Evolutionary conservation across 2,329 filamentous ascomycete genomes (phyloP).

Genomic region (Xylaria sp.): DNA sequence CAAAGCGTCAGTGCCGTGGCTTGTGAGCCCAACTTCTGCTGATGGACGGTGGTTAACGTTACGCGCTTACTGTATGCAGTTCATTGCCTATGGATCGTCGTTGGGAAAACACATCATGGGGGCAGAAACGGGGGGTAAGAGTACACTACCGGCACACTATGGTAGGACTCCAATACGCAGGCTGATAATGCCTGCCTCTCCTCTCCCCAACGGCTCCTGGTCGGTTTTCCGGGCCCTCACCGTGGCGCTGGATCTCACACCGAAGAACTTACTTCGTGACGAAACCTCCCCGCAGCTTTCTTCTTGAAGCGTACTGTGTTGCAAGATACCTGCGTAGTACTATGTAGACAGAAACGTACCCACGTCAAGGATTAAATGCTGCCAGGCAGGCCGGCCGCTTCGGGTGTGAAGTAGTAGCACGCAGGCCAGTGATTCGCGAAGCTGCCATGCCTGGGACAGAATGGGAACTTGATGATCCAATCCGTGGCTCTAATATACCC

Average conservation of each 20-base stretch:
- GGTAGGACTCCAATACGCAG: slow-evolving; percentile 10
- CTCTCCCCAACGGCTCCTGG: slow-evolving; percentile 15
- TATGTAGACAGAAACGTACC: slow-evolving; percentile 11
- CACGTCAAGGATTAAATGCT: slow-evolving; percentile 30
- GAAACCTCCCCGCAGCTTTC: slow-evolving; percentile 18
- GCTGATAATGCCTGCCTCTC: slow-evolving; percentile 11
- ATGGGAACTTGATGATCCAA: slow-evolving; percentile 24
- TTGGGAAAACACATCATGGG: slow-evolving; percentile 21
- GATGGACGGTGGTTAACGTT: slow-evolving; percentile 36
- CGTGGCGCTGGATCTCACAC: slow-evolving; percentile 38
- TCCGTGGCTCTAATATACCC: slow-evolving; percentile 33
- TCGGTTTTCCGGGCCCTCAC: slow-evolving; percentile 28
- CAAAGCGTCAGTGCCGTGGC: slow-evolving; percentile 44
- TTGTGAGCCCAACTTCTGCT: slow-evolving; percentile 46
- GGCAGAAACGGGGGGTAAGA: neutral
- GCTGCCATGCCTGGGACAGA: slow-evolving; percentile 23
- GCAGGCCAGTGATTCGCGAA: slow-evolving; percentile 30
- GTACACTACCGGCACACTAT: neutral
- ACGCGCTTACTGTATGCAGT: slow-evolving; percentile 33
- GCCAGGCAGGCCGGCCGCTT: slow-evolving; percentile 30
- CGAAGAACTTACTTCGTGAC: slow-evolving; percentile 21
- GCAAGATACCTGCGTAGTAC: neutral
- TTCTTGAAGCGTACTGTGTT: slow-evolving; percentile 7
- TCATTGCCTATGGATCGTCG: slow-evolving; percentile 29
- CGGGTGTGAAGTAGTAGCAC: slow-evolving; percentile 25